Evolutionary conservation across 116 monocot genomes (phyloP), one percentile per base, ranked within the genome.

Genomic region (Iris pallida): DNA sequence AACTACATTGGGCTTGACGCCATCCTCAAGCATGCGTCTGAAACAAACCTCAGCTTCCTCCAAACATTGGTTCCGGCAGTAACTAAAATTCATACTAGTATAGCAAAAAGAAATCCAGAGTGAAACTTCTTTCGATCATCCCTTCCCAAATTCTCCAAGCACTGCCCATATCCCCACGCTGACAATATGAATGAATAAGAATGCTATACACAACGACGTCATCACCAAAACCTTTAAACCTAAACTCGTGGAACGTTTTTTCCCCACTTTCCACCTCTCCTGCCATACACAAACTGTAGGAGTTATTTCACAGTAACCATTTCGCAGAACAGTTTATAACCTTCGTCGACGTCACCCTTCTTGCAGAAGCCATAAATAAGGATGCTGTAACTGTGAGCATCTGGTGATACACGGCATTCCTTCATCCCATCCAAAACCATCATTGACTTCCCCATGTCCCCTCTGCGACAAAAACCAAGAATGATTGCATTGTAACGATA

Each of bases 401-500:
- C 85, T 15, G 82, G 83, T 19, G 43, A 17, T n/a, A 70, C 55
- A 4, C 62, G 75, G 8, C 44, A 53, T 66, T 19, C 48, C 57
- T 78, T 80, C 80, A 85, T 80, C 46, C 70, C 70, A 49, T 82
- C 53, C 7, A 89, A 80, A 45, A 85, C 80, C 52, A n/a, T 42
- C 11, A 72, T 15, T 43, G 89, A 73, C 59, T 73, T 63, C 1
- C 41, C 1, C 65, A 80, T 13, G 47, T 76, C 61, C 11, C 77
- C 78, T 30, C 66, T 20, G n/a, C 46, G 60, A 45, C 64, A 80
- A 73, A 85, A 85, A 14, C 83, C 80, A 55, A 45, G 63, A 59
- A 89, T 78, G 45, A 89, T 78, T 47, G 72, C 75, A 73, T 89
- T 89, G 55, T 61, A 89, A 60, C 82, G 80, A 17, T 76, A 74